A percentile compares a stretch with the other conserved stretches of the same genome.
Evolutionary conservation across 768 basidiomycete genomes (phyloP).

Genomic region (Calocybe indica): DNA sequence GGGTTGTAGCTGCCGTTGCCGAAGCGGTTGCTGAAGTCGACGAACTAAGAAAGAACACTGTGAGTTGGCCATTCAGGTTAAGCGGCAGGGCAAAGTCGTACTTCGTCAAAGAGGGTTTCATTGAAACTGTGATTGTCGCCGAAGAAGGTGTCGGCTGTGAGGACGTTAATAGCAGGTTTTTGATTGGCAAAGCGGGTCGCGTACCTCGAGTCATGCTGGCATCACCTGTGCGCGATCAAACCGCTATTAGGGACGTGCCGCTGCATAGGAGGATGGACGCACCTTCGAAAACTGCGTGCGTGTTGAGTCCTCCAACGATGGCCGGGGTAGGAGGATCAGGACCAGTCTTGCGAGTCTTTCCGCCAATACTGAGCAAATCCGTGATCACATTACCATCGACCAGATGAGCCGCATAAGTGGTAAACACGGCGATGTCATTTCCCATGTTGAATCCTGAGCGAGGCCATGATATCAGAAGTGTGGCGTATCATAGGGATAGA

Average conservation of each 20-base stretch:
- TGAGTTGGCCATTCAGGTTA: too few relatives aligned
- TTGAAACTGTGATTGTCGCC: conserved; percentile 20
- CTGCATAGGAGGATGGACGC: neutral
- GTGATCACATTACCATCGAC: conserved; percentile 18
- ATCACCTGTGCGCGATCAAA: too few relatives aligned
- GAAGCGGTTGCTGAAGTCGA: conserved; percentile 12
- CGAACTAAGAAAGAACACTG: conserved; percentile 12
- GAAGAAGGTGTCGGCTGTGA: conserved; percentile 15
- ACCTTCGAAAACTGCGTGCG: conserved; percentile 19
- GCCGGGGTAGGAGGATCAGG: conserved; percentile 16
- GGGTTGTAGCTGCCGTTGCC: conserved; percentile 19
- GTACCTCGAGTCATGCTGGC: too few relatives aligned
- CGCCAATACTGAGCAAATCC: conserved; percentile 16
- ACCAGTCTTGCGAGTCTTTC: conserved; percentile 16
- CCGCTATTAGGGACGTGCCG: too few relatives aligned
- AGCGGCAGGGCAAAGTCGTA: neutral
- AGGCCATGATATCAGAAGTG: too few relatives aligned
- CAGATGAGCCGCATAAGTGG: conserved; percentile 17
- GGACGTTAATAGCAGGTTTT: neutral
- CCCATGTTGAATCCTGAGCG: conserved; percentile 16
- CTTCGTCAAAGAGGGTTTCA: conserved; percentile 18
- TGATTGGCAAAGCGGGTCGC: too few relatives aligned
- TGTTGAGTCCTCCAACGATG: conserved; percentile 18
- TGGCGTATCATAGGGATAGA: too few relatives aligned
- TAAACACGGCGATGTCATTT: conserved; percentile 14